Base-by-base conservation (phyloP, 148 eudicot genomes). In the Amaranthus hypochondriacus region DNA sequence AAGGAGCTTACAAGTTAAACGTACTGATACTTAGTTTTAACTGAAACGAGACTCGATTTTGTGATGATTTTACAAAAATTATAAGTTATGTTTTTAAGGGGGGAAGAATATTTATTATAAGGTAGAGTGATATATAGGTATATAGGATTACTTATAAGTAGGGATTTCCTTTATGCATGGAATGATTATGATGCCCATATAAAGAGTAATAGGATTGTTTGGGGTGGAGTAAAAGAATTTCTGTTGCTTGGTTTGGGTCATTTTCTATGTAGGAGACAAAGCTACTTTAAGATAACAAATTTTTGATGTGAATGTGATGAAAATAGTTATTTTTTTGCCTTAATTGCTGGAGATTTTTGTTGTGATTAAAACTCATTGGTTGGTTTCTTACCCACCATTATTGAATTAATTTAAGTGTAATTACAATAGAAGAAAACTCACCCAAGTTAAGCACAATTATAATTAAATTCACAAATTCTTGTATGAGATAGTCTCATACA, bases 211-310 rank as follows among this genome's bases (percentile, higher is more conserved):
- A 64, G 46, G 48, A 13, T 46, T 64, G 68, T 64, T 46, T 28
- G 39, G 51, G 51, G 68, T 64, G 52, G 49, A 64, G 68, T 64
- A 64, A 64, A 64, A 64, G 68, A 64, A 47, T 64, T 64, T 64
- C 51, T 14, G 21, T 46, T 64, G 4, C 68, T 46, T 64, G 4
- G 46, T 50, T 64, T 64, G 46, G 9, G 68, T 64, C 51, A 14
- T 43, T 44, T 44, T 64, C 10, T n/a, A 14, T 47, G 12, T 21
- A 64, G 68, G n/a, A 7, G 68, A 18, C 43, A 60, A 4, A 44
- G 9, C 9, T 7, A 60, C 44, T 7, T 7, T 60, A 44, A 44
- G 28, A 18, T 28, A 60, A 18, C 63, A 28, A 6, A 5, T 28
- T 18, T 18, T 44, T 60, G 28, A 60, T 13, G 8, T 18, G 21